Evolutionary conservation across 768 basidiomycete species (phyloP), one percentile per base, ranked within the genome.

Genomic region (Zangia roseola): DNA sequence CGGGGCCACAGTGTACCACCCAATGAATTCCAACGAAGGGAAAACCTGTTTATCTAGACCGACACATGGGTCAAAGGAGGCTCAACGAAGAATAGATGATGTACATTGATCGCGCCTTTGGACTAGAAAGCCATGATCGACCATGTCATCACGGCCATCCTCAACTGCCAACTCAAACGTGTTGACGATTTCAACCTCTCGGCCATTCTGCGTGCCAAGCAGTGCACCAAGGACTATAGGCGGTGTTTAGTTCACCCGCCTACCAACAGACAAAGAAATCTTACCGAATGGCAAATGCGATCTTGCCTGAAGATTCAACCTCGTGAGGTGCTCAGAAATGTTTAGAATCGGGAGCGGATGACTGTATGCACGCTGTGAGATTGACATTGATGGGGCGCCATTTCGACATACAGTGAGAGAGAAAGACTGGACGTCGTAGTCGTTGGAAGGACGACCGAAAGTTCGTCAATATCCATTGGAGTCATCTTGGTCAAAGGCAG

Each of bases 291-390:
- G 88, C 41, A 74, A 66, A 42, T 69, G 64, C 16, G 74, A 72
- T 49, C 77, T 78, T 35, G 77, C 81, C 67, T 93, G 87, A 12
- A 97, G 78, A 59, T 86, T 86, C 49, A 84, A 73, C 53, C 97
- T 81, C 36, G 91, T 95, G 60, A 90, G 78, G 71, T 98, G 95
- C 62, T 98, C 97, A 1, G 94, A 97, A 61, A 98, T 88, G 69
- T 94, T 97, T 54, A 99, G 79, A 63, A 99, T 93, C 10, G 97
- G 93, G 13, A 98, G 78, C 31, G 97, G 95, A 68, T 98, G 97
- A 47, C 94, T 98, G 62, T 28, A 66, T 56, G 56, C 19, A 37
- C 12, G 36, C 41, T 33, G 55, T 62, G 59, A 60, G 57, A 40
- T 28, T 44, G 38, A 35, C 31, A 21, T 23, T 34, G 10, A 28